Evolutionary conservation across 2,329 filamentous ascomycete species (phyloP), one percentile per base, ranked within the genome.

Genomic region (Diaporthe longicolla): DNA sequence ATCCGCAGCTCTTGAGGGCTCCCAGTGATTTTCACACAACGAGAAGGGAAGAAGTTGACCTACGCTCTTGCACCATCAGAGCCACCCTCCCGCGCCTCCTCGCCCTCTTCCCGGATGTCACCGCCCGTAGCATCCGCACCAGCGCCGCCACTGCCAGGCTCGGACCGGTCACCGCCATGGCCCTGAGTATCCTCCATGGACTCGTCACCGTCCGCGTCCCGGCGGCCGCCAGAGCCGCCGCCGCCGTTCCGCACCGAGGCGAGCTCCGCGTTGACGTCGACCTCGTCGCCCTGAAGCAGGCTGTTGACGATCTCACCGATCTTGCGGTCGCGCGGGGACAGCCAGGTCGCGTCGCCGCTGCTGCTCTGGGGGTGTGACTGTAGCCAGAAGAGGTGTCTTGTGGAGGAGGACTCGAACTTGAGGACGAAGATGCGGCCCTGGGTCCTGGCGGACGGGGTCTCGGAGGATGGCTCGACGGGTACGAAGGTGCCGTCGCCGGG

Each of bases 21-120:
- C 21, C 21, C 32, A 24, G 45, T n/a, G 63, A n/a, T 70, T 19
- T 37, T 55, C 50, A 61, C 50, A 55, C 48, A 37, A 58, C n/a
- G 21, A 37, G 78, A 48, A 48, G 78, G 78, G 77, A 77, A 77
- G 79, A 76, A 83, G 85, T 82, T 84, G 83, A 99, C 97, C 96
- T 98, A 99, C 97, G 96, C 97, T 98, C 97, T 92, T 86, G 94
- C 97, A 81, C 97, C 97, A 85, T 98, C 97, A 79, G 95, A 95
- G 82, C 97, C 97, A 75, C 96, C 97, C 84, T 98, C 95, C 86
- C 97, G 90, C 77, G 96, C 91, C 78, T 91, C 92, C 83, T 95
- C 92, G 74, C 97, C 97, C 84, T 98, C 97, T 83, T 97, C 92
- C 84, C 95, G 91, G 78, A 98, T 87, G 82, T 99, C 96, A 77